These are phyloP conservation scores for Lachancea nothofagi DNA, from an alignment of 805 yeast genomes.

Conservation along the genomic window DNA sequence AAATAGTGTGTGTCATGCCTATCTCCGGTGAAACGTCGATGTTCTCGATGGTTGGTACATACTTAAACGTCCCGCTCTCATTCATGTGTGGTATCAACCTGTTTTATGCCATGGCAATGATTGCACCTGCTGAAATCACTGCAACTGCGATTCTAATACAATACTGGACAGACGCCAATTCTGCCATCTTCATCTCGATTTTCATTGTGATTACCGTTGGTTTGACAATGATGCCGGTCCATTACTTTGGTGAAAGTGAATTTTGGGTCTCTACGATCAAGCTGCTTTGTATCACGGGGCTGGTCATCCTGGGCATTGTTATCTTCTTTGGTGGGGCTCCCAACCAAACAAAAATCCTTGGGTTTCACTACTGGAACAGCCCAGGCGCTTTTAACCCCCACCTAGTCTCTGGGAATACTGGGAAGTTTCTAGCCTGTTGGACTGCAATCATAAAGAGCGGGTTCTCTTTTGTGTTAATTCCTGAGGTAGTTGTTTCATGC, in stretches of 20 bases:
- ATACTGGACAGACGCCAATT: slow-evolving; percentile 38
- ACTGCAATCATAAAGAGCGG: slow-evolving; percentile 46
- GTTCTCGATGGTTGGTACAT: slow-evolving; percentile 14
- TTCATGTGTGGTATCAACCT: slow-evolving; percentile 45
- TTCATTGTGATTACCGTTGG: slow-evolving; percentile 24
- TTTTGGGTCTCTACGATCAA: slow-evolving; percentile 65
- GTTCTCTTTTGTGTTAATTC: slow-evolving; percentile 45
- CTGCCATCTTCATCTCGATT: slow-evolving; percentile 38
- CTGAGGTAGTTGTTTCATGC: slow-evolving; percentile 46
- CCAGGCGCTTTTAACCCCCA: slow-evolving; percentile 42
- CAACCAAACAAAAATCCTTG: slow-evolving; percentile 36
- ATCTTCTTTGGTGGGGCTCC: slow-evolving; percentile 68
- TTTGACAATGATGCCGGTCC: slow-evolving; percentile 14
- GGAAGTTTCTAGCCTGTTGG: slow-evolving; percentile 48
- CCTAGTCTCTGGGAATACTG: slow-evolving; percentile 37
- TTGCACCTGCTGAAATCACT: slow-evolving; percentile 46
- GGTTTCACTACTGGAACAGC: slow-evolving; percentile 57
- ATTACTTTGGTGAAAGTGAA: slow-evolving; percentile 45
- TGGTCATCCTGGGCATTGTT: slow-evolving; percentile 50
- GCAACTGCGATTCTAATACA: slow-evolving; percentile 38
- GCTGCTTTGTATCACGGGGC: slow-evolving; percentile 57
- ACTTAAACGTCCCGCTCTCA: slow-evolving; percentile 15
- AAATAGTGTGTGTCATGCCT: slow-evolving; percentile 55
- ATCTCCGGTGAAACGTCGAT: slow-evolving; percentile 50
- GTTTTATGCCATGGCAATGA: slow-evolving; percentile 41